phyloP scores from a whole-genome alignment of 306 rosid genomes.

The Medicago lupulina region DNA sequence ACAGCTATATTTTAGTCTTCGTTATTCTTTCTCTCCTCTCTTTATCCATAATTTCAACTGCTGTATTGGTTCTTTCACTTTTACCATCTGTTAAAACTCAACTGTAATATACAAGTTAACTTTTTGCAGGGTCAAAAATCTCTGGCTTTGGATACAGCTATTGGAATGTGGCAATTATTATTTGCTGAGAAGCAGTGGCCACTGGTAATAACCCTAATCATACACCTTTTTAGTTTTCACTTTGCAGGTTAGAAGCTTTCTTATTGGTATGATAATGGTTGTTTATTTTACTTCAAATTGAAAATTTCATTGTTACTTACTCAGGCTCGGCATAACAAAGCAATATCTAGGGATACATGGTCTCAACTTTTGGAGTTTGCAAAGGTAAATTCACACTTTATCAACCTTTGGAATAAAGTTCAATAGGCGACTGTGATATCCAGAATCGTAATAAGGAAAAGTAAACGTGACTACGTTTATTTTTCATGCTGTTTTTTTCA shows the following conservation, averaged over 20 bases:
- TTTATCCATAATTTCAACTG: not conserved
- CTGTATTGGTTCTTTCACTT: constrained; percentile 9
- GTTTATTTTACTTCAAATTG: constrained; percentile 16
- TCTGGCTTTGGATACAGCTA: constrained; percentile 96
- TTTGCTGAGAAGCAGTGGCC: constrained; percentile 99
- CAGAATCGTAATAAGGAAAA: constrained; percentile 1
- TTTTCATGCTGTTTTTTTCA: not conserved
- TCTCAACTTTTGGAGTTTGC: constrained; percentile 99
- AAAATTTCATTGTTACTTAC: constrained; percentile 33
- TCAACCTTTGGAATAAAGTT: constrained; percentile 19
- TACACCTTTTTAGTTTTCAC: constrained; percentile 29
- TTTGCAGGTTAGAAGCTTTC: constrained; percentile 21
- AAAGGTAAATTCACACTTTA: constrained; percentile 58
- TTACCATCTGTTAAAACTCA: not conserved
- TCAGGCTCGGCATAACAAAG: constrained; percentile 96
- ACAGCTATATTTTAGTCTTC: not conserved
- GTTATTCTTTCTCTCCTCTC: not conserved
- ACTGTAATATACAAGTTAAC: not conserved
- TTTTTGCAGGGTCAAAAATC: constrained; percentile 95
- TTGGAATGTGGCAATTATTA: constrained; percentile 99
- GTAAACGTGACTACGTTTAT: not conserved
- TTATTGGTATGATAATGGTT: constrained; percentile 7
- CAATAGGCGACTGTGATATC: not conserved
- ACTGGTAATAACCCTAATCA: constrained; percentile 51
- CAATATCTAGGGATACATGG: constrained; percentile 98